Evolutionary conservation across 495 filamentous ascomycete genomes (phyloP).

Genomic region (Usnea hakonensis): DNA sequence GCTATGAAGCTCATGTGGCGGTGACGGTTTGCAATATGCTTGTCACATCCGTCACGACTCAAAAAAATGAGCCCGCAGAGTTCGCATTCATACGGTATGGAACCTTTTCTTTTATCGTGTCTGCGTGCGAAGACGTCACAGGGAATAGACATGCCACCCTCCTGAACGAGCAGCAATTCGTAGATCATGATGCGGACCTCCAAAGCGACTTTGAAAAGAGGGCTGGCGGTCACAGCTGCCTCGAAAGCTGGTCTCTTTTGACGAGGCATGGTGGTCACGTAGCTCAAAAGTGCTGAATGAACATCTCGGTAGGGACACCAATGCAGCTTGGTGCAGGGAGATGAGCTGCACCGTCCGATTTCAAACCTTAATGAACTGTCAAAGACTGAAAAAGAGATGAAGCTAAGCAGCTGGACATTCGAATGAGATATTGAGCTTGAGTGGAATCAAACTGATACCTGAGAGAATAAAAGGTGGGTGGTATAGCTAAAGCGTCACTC

Average conservation of each 20-base stretch:
- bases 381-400: background rate
- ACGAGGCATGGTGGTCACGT: background rate
- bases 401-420: background rate
- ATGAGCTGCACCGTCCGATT: background rate
- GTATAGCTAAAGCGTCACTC: background rate
- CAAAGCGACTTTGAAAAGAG: background rate
- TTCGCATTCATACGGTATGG: background rate
- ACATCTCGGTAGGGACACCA: background rate
- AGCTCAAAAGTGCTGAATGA: background rate
- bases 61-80: background rate
- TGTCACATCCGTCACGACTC: background rate
- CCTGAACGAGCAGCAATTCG: background rate
- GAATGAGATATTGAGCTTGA: background rate
- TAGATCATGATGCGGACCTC: conserved; percentile 6
- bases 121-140: background rate
- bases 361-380: background rate
- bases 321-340: background rate
- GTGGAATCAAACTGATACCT: too few species aligned
- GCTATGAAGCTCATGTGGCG: background rate
- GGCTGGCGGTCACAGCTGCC: background rate
- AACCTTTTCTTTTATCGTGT: background rate
- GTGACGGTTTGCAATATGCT: background rate
- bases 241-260: background rate
- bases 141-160: background rate
- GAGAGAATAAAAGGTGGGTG: background rate